Evolutionary conservation across 768 basidiomycete genomes (phyloP).

Genomic region (Hebeloma cylindrosporum): DNA sequence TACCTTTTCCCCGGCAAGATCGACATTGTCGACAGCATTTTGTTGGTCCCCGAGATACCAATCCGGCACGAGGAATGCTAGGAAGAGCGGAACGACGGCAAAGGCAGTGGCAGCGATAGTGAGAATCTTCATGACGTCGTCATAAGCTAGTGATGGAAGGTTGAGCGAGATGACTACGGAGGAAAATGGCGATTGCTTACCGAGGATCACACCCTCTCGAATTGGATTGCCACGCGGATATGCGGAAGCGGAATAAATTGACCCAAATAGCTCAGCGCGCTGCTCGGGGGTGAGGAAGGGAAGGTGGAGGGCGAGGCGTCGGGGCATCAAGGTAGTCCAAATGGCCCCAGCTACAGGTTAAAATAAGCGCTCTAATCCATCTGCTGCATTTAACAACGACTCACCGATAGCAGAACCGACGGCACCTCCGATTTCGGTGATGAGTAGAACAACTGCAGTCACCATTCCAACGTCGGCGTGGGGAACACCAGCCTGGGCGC

Average conservation of each 20-base stretch:
- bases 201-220: conserved; percentile 62
- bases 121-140: conserved; percentile 57
- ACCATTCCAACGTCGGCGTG: conserved; percentile 67
- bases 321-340: conserved; percentile 69
- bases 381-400: conserved; percentile 18
- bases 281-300: conserved; percentile 45
- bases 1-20: conserved; percentile 29
- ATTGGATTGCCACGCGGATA: conserved; percentile 55
- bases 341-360: conserved; percentile 52
- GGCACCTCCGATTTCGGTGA: conserved; percentile 68
- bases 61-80: conserved; percentile 61
- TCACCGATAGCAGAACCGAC: conserved; percentile 62
- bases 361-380: not conserved
- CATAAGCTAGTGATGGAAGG: conserved; percentile 39
- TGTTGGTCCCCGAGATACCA: conserved; percentile 70
- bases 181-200: conserved; percentile 32
- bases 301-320: conserved; percentile 53
- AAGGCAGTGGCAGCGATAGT: conserved; percentile 52
- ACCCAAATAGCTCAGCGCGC: conserved; percentile 51
- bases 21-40: conserved; percentile 61
- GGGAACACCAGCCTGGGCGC: conserved; percentile 63
- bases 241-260: conserved; percentile 49
- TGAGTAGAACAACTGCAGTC: conserved; percentile 64
- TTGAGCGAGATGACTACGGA: not conserved
- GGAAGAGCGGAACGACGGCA: conserved; percentile 56